phyloP scores from a whole-genome alignment of 257 asterid genomes.

The Nicotiana otophora region DNA sequence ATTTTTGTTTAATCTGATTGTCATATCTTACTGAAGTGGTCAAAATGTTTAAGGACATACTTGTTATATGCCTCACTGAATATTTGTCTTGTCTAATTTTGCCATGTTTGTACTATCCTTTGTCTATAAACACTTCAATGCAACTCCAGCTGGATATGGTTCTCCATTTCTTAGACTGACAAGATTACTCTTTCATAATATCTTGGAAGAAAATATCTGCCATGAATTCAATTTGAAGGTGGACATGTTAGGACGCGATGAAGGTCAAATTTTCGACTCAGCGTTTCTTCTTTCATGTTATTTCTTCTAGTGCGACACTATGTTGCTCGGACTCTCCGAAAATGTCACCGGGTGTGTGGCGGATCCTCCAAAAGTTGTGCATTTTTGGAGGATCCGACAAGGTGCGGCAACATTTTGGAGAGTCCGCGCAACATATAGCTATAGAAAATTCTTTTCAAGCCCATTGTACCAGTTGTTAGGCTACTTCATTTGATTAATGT shows the following conservation, averaged over 20 bases:
- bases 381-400: no score
- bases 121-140: neutral
- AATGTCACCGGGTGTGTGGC: no score
- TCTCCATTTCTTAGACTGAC: neutral
- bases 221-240: neutral
- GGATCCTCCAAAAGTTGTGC: no score
- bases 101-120: neutral
- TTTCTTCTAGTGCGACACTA: no score
- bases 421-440: no score
- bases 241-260: neutral
- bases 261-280: no score
- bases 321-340: no score
- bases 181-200: neutral
- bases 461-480: no score
- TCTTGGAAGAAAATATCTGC: neutral
- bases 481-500: no score
- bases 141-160: neutral
- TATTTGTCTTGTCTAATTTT: neutral
- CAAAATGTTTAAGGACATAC: neutral
- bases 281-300: no score
- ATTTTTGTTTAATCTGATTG: neutral
- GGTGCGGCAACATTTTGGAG: no score
- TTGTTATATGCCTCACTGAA: neutral
- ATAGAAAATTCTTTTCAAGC: no score
- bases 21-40: neutral